Evolutionary conservation across 2,329 filamentous ascomycete genomes (phyloP).

Genomic region (Fusarium sp.): DNA sequence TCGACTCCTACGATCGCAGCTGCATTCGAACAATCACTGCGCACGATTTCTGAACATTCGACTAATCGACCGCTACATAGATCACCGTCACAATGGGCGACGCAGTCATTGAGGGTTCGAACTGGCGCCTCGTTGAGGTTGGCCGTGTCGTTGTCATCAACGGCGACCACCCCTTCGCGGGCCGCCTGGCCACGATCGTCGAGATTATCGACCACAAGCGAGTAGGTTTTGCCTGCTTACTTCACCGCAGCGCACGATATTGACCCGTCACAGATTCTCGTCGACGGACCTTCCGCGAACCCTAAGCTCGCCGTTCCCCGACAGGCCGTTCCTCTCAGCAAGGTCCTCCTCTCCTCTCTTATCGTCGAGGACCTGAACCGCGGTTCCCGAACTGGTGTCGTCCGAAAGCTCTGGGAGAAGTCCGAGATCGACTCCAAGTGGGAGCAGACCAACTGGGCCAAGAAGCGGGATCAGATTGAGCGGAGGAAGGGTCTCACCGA

Average conservation of each 20-base stretch:
- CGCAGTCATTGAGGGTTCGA: conserved; percentile 84
- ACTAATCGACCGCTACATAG: conserved; percentile 59
- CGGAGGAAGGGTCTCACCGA: conserved; percentile 94
- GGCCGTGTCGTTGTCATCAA: conserved; percentile 96
- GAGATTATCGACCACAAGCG: conserved; percentile 99
- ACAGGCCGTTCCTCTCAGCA: conserved; percentile 85
- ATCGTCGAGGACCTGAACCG: conserved; percentile 89
- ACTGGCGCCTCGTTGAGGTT: conserved; percentile 98
- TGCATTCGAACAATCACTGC: conserved; percentile 47
- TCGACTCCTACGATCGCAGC: conserved; percentile 50
- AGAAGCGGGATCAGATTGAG: conserved; percentile 89
- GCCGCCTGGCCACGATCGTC: conserved; percentile 93
- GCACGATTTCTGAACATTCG: conserved; percentile 48
- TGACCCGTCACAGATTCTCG: conserved; percentile 79
- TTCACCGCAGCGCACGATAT: conserved; percentile 39
- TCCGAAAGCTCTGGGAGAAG: conserved; percentile 93
- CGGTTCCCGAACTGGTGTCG: conserved; percentile 83
- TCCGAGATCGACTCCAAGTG: conserved; percentile 93
- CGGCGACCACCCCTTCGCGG: conserved; percentile 80
- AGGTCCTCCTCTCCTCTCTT: conserved; percentile 91
- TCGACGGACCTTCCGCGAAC: conserved; percentile 93
- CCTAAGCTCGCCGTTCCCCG: conserved; percentile 85
- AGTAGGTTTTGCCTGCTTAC: conserved; percentile 75
- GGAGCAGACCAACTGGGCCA: conserved; percentile 91
- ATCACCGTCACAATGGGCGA: conserved; percentile 83